Evolutionary conservation across 352 stramenopile genomes (phyloP).

Genomic region (Phytophthora nicotianae): DNA sequence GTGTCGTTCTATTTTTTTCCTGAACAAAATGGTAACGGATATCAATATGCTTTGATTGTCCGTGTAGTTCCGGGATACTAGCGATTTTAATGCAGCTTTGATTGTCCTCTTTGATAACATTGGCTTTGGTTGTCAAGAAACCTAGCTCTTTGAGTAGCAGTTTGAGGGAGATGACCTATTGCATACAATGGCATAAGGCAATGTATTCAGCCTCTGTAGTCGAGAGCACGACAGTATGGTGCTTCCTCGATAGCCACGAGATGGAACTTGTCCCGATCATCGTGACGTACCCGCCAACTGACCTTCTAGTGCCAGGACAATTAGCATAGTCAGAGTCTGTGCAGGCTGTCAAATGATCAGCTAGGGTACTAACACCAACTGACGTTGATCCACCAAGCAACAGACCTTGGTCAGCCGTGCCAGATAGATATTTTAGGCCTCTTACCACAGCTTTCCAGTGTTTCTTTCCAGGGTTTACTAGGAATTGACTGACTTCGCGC

Average conservation of each 20-base stretch:
- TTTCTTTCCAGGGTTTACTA: neutral
- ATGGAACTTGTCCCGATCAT: neutral
- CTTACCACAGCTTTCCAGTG: conserved; percentile 3
- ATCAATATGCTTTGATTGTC: neutral
- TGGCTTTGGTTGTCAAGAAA: neutral
- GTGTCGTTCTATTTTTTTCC: neutral
- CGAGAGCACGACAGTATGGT: neutral
- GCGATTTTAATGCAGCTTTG: neutral
- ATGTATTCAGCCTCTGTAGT: neutral
- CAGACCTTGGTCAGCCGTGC: neutral
- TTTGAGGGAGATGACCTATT: neutral
- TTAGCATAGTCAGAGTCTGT: neutral
- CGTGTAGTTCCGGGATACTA: neutral
- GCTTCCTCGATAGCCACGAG: no score
- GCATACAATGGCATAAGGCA: neutral
- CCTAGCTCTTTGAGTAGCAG: neutral
- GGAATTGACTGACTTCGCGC: conserved; percentile 7
- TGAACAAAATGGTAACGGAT: neutral
- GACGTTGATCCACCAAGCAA: neutral
- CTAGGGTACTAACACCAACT: neutral
- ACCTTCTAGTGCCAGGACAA: neutral
- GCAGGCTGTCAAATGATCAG: neutral
- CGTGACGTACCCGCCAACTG: neutral
- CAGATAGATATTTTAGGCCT: neutral
- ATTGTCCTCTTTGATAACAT: neutral